Percentiles rank a stretch among this genome's conserved stretches.
Evolutionary conservation across 2,329 filamentous ascomycete species (phyloP).

Genomic region (Zalaria sp.): DNA sequence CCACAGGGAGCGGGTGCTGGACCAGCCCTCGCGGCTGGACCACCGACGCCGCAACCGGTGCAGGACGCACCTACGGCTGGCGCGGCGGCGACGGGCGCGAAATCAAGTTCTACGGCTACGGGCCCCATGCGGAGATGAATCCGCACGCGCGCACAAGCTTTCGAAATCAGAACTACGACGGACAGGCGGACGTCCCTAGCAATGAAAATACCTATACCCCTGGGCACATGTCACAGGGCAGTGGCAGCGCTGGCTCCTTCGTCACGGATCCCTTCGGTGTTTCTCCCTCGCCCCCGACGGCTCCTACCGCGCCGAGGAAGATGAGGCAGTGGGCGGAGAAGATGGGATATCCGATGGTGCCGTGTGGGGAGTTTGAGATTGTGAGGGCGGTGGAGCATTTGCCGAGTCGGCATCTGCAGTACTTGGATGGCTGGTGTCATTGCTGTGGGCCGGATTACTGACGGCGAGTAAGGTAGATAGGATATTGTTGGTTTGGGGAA

Average conservation of each 20-base stretch:
- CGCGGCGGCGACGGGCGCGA: conserved; percentile 20
- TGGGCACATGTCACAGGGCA: background rate
- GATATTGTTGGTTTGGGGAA: too few relatives aligned
- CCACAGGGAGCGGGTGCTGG: too few relatives aligned
- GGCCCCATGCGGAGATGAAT: conserved; percentile 16
- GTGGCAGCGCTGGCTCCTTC: background rate
- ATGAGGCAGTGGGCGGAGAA: conserved; percentile 3
- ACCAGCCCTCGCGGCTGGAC: background rate
- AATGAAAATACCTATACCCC: background rate
- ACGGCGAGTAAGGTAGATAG: background rate
- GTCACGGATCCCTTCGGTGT: background rate
- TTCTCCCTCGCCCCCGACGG: background rate
- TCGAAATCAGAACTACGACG: conserved; percentile 1
- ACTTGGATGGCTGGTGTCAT: conserved; percentile 5
- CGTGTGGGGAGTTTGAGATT: conserved; percentile 7
- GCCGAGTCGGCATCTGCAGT: background rate
- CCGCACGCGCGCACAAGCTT: conserved; percentile 12
- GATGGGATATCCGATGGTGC: conserved; percentile 1
- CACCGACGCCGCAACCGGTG: background rate
- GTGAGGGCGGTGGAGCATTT: conserved; percentile 5
- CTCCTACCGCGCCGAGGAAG: background rate
- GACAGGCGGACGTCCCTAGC: background rate
- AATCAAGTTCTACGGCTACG: conserved; percentile 19
- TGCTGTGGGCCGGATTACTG: conserved; percentile 1
- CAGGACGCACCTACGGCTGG: conserved; percentile 13